Base-by-base conservation (phyloP, 805 yeast genomes). In the Yarrowia porcina region DNA sequence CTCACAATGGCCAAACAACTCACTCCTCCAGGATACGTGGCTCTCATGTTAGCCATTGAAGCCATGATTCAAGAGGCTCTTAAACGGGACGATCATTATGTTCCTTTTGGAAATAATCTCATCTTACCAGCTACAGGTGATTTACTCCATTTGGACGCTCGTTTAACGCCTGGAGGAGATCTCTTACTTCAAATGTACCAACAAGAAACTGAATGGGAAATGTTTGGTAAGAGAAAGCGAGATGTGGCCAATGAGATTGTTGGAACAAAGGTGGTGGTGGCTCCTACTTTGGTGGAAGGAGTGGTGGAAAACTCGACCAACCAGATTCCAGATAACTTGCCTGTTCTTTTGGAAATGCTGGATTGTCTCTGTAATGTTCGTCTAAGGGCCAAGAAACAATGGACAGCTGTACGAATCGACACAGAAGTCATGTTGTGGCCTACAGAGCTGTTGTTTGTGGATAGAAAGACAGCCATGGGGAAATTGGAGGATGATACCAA, bases 111-210 rank as follows among this genome's bases (percentile, higher is more conserved):
- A 13, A 21, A 33, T 8, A 20, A 57, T 20, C 39, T 61, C n/a
- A 52, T 65, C 25, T n/a, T 67, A 15, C 61, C 63, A 12, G 17
- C 15, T 10, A 63, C 63, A 7, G 66, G 64, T n/a, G 63, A 49
- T 17, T 38, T 69, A 12, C 27, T 69, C 10, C 65, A 67, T 50
- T 28, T 68, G 35, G 69, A 66, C 23, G 66, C 71, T 2, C 54
- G 64, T 11, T 62, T 68, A 17, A 61, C 65, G 1, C 49, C 68
- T 8, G 45, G 54, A 10, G 72, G 72, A 6, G 72, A 69, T 15
- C 18, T 70, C 30, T 28, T 64, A 28, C 23, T 68, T 38, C 67
- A 67, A 56, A 23, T 64, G 30, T 67, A 65, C 42, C 61, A 44
- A 21, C 64, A 65, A 41, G 36, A 61, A 6, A 61, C 66, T 4